Base-by-base conservation (phyloP, 176 grass and related monocot species). In the Carex parvula region DNA sequence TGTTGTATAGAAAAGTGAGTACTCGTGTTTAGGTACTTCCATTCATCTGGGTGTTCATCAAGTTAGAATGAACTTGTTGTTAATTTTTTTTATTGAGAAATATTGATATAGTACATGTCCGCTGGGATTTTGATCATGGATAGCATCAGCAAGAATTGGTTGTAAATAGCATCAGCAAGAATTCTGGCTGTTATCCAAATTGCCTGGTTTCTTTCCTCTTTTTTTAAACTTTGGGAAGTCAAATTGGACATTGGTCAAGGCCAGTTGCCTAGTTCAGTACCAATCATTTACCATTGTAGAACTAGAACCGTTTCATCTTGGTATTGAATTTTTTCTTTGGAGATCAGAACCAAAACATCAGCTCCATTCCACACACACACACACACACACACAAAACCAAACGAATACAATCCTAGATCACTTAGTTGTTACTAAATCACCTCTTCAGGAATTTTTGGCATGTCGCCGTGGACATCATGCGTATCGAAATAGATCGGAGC, bases 381-480 rank as follows among this genome's bases (percentile, higher is more conserved):
- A 35, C 55, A 77, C 55, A 5, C 3, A 14, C n/a, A 55, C n/a
- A 10, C 26, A 9, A 55, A 42, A 3, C 1, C 7, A 26, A 62
- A 62, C 8, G 44, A 63, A 17, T 32, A 76, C 72, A 76, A 70
- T 70, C 7, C 5, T 78, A 50, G 20, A 78, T 57, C 11, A 32
- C 30, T 78, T 32, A 78, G 12, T 29, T 50, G 48, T 32, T 57
- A n/a, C 13, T 50, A 22, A 21, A 9, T 35, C 35, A 81, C 60
- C 32, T 39, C 78, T 1, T 86, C 2, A 4, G 95, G 92, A 18
- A 94, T 82, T 72, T 88, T 79, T 56, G 89, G 80, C 95, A 98
- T 93, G 84, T 94, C 92, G 57, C 95, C 95, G 58, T 70, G 90
- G 85, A 94, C 88, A 84, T 97, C 95, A 86, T 91, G 89, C 22